A percentile compares a stretch with the other conserved stretches of the same genome.
Evolutionary conservation across 495 filamentous ascomycete genomes (phyloP).

Genomic region (Hypoxylon cercidicola): DNA sequence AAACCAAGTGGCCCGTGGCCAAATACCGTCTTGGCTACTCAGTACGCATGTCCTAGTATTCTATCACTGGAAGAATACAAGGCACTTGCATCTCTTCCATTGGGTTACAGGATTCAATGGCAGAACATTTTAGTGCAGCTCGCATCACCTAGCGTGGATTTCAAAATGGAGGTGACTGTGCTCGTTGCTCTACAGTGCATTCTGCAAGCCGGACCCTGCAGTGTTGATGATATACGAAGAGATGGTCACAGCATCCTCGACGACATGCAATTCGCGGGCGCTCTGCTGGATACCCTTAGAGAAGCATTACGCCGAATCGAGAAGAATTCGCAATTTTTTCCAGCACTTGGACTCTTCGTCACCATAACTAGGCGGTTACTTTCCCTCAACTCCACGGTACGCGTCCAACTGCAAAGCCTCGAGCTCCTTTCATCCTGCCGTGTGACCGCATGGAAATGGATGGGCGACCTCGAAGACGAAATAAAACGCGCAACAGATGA

Average conservation of each 20-base stretch:
- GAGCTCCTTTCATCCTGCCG: constrained; percentile 43
- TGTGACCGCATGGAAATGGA: constrained; percentile 45
- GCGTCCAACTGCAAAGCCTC: constrained; percentile 20
- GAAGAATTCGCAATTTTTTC: constrained; percentile 62
- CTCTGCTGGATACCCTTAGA: constrained; percentile 35
- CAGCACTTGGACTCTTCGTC: constrained; percentile 53
- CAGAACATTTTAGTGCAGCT: constrained; percentile 65
- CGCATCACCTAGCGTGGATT: constrained; percentile 55
- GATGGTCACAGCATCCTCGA: constrained; percentile 30
- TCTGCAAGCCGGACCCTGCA: constrained; percentile 58
- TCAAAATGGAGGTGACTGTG: constrained; percentile 57
- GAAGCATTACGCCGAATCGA: constrained; percentile 45
- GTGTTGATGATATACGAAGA: constrained; percentile 15
- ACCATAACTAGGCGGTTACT: constrained; percentile 49
- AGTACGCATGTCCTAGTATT: constrained; percentile 51
- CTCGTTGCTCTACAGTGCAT: constrained; percentile 61
- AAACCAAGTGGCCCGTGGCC: constrained; percentile 46
- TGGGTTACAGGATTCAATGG: constrained; percentile 63
- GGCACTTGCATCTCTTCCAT: constrained; percentile 58
- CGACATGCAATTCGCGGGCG: constrained; percentile 20
- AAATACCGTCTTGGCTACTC: constrained; percentile 60
- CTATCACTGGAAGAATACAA: constrained; percentile 64
- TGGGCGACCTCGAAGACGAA: constrained; percentile 40
- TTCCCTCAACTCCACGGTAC: constrained; percentile 41
- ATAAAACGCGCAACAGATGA: constrained; percentile 33